These are phyloP conservation scores for Acanthamoeba triangularis DNA, from an alignment of 208 protist genomes.

Conservation along the genomic window DNA sequence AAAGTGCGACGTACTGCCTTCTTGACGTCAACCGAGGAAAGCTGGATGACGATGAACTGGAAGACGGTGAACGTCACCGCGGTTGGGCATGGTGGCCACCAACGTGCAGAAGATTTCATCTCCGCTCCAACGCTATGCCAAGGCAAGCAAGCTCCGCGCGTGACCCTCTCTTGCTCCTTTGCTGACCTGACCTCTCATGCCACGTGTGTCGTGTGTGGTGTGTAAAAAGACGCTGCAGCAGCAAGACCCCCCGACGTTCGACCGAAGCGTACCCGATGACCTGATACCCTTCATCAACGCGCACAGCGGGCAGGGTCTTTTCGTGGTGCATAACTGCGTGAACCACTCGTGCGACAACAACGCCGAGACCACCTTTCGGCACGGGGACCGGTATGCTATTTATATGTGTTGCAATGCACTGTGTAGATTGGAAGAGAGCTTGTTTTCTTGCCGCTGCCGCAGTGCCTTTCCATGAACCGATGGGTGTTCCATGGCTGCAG, in stretches of 20 bases:
- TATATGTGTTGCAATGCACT: no score
- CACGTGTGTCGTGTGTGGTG: background rate
- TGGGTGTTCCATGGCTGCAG: background rate
- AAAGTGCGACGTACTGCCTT: no score
- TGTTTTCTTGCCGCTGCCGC: no score
- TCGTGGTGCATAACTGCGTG: constrained; percentile 8
- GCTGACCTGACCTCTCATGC: background rate
- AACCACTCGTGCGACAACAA: constrained; percentile 38
- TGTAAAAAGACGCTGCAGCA: background rate
- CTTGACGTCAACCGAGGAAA: background rate
- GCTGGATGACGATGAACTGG: background rate
- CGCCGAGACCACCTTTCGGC: constrained; percentile 23
- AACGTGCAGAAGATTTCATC: constrained; percentile 34
- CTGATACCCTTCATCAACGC: constrained; percentile 24
- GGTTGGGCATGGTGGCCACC: constrained; percentile 45
- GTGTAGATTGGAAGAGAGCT: no score
- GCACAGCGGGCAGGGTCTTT: background rate
- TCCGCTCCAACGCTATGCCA: constrained; percentile 3
- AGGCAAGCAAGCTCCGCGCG: background rate
- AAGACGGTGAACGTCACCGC: constrained; percentile 41
- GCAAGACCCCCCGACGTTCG: background rate
- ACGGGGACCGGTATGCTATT: background rate
- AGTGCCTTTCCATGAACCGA: background rate
- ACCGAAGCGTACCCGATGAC: background rate
- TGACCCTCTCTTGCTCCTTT: background rate